These are phyloP conservation scores for Prunus mongolica DNA, from an alignment of 306 rosid genomes.

Conservation along the genomic window DNA sequence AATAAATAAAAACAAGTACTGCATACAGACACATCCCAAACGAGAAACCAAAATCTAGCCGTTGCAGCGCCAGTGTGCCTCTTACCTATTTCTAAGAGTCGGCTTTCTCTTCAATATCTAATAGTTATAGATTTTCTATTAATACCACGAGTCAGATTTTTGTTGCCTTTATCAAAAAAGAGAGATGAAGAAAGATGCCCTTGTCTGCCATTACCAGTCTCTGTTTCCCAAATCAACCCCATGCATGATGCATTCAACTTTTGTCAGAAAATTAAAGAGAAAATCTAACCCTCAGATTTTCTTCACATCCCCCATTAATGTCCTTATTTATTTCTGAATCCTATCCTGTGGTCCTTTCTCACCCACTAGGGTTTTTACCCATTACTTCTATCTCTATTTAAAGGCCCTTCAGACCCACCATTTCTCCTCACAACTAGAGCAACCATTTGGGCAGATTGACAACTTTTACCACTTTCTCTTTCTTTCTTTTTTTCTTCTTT, in stretches of 20 bases:
- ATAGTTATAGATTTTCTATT: background rate
- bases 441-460: background rate
- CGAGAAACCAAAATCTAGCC: background rate
- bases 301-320: conserved; percentile 2
- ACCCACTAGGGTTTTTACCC: conserved; percentile 22
- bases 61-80: background rate
- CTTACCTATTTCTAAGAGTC: background rate
- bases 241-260: background rate
- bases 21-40: background rate
- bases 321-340: conserved; percentile 10
- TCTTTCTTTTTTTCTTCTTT: too few species aligned
- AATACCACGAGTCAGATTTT: background rate
- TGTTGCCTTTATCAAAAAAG: background rate
- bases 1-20: too few species aligned
- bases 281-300: conserved; percentile 25
- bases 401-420: background rate
- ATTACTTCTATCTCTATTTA: conserved; percentile 1
- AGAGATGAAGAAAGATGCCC: conserved; percentile 22
- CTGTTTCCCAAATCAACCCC: conserved; percentile 9
- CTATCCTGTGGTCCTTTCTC: conserved; percentile 4
- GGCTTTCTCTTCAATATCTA: background rate
- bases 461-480: background rate
- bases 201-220: conserved; percentile 16
- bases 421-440: background rate
- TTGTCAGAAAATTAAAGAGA: background rate